phyloP scores from a whole-genome alignment of 306 rosid species.

The Cicer bijugum region DNA sequence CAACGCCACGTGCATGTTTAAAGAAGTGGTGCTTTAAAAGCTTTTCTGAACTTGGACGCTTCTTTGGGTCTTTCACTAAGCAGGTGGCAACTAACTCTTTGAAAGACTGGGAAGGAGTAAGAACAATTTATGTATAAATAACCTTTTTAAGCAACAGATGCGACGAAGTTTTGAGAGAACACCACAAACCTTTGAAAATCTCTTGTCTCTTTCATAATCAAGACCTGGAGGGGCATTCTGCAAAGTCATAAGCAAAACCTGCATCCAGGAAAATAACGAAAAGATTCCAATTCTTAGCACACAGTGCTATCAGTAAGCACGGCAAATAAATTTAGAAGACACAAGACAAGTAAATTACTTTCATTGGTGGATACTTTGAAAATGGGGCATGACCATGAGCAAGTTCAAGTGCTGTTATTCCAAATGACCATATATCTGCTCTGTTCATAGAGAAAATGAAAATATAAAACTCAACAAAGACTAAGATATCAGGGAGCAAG shows the following conservation, averaged over 20 bases:
- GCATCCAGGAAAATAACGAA: slow-evolving; percentile 47
- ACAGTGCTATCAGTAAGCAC: slow-evolving; percentile 17
- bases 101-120: slow-evolving; percentile 71
- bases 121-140: slow-evolving; percentile 43
- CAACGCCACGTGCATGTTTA: slow-evolving; percentile 71
- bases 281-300: slow-evolving; percentile 33
- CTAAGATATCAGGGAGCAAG: slow-evolving; percentile 18
- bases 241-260: slow-evolving; percentile 97
- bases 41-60: slow-evolving; percentile 92
- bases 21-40: slow-evolving; percentile 90
- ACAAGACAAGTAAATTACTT: slow-evolving; percentile 63
- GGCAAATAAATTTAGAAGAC: slow-evolving; percentile 39
- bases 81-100: slow-evolving; percentile 90
- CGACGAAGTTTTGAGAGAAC: slow-evolving; percentile 46
- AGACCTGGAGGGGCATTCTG: slow-evolving; percentile 99
- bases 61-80: slow-evolving; percentile 98
- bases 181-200: slow-evolving; percentile 87
- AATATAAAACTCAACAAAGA: slow-evolving; percentile 18
- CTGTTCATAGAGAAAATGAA: slow-evolving; percentile 59
- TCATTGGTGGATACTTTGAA: slow-evolving; percentile 98
- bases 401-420: slow-evolving; percentile 99
- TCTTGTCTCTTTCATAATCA: slow-evolving; percentile 94
- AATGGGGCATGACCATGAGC: slow-evolving; percentile 99
- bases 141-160: slow-evolving; percentile 34
- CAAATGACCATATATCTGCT: slow-evolving; percentile 98